Conservation (phyloP, 495 filamentous ascomycete genomes). For the Copromyces sp. region DNA sequence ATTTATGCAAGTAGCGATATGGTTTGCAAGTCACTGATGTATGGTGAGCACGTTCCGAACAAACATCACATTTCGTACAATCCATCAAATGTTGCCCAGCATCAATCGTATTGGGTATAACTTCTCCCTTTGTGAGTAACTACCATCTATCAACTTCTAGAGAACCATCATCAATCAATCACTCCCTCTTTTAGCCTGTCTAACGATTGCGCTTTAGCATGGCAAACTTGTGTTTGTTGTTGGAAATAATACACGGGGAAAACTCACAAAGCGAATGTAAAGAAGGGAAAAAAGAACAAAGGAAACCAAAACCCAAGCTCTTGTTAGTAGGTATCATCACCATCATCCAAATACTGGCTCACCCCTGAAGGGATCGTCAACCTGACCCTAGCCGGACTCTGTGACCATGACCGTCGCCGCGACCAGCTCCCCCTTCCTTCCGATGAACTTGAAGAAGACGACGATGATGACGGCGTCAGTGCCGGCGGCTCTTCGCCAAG, state of each 20-base stretch:
- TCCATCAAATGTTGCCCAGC: background rate
- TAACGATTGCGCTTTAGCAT: background rate
- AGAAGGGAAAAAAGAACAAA: background rate
- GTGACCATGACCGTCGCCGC: background rate
- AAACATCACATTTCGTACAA: background rate
- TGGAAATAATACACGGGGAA: background rate
- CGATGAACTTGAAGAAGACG: background rate
- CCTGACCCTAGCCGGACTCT: background rate
- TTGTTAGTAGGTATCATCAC: background rate
- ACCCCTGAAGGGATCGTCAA: background rate
- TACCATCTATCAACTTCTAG: background rate
- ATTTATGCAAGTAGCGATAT: background rate
- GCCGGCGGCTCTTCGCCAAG: background rate
- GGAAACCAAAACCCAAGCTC: background rate
- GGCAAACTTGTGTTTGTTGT: background rate
- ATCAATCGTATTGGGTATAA: background rate
- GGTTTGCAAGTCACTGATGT: background rate
- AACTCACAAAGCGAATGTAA: background rate
- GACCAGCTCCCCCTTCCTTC: background rate
- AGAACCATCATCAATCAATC: background rate
- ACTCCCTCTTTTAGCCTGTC: background rate
- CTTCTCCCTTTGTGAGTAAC: background rate
- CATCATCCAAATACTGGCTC: background rate
- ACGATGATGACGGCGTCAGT: background rate
- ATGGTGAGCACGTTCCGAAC: background rate